These are phyloP conservation scores for Podaxis sp. DNA, from an alignment of 768 basidiomycete species.

Conservation along the genomic window DNA sequence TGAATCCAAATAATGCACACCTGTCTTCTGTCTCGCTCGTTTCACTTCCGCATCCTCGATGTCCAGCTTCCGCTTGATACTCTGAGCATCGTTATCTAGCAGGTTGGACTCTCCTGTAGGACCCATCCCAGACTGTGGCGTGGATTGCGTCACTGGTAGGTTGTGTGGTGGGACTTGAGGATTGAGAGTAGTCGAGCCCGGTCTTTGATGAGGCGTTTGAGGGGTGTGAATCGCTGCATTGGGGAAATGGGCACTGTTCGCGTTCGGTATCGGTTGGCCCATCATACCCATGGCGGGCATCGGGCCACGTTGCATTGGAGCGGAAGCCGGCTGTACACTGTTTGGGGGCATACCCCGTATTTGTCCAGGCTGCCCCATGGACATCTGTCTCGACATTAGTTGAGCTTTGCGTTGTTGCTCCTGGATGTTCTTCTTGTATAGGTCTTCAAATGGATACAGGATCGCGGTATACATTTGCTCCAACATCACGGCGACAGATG, in stretches of 20 bases:
- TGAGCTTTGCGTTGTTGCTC: conserved; percentile 60
- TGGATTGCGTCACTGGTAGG: conserved; percentile 12
- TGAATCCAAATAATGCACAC: conserved; percentile 38
- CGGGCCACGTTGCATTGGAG: conserved; percentile 27
- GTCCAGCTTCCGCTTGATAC: conserved; percentile 72
- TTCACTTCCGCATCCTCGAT: conserved; percentile 67
- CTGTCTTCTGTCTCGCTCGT: conserved; percentile 70
- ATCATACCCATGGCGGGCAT: conserved; percentile 15
- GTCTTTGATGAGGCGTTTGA: conserved; percentile 17
- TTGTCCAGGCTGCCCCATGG: conserved; percentile 26
- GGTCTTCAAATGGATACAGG: conserved; percentile 71
- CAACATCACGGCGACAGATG: conserved; percentile 50
- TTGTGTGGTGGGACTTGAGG: conserved; percentile 12
- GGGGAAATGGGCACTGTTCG: conserved; percentile 6
- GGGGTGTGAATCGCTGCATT: conserved; percentile 12
- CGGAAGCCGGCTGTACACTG: conserved; percentile 17
- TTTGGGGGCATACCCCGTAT: conserved; percentile 24
- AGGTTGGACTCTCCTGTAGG: conserved; percentile 33
- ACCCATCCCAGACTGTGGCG: conserved; percentile 14
- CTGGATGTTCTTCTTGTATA: conserved; percentile 59
- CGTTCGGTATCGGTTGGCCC: conserved; percentile 13
- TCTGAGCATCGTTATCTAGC: conserved; percentile 62
- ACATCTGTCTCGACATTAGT: conserved; percentile 38
- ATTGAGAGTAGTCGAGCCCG: conserved; percentile 10
- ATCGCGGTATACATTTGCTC: conserved; percentile 62